These are phyloP conservation scores for Plectranthus barbatus DNA, from an alignment of 257 asterid species.

Conservation along the genomic window DNA sequence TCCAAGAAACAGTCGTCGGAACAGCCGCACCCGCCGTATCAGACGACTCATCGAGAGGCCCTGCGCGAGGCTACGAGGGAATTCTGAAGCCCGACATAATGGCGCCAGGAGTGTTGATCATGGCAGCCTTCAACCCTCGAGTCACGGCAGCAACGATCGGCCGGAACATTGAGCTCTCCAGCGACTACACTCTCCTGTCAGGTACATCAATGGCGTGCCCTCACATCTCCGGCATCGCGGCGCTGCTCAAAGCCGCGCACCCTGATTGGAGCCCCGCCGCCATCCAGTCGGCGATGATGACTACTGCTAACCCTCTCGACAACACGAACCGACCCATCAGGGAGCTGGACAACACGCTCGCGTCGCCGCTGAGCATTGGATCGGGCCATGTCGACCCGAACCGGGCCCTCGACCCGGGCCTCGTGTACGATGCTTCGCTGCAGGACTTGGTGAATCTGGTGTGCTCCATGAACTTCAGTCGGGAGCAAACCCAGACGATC, in stretches of 20 bases:
- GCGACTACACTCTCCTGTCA: slow-evolving; percentile 18
- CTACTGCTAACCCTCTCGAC: slow-evolving; percentile 31
- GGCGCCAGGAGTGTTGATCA: slow-evolving; percentile 24
- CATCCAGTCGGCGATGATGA: slow-evolving; percentile 35
- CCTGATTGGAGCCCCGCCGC: slow-evolving; percentile 36
- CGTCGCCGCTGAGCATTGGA: slow-evolving; percentile 27
- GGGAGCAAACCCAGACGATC: slow-evolving; percentile 23
- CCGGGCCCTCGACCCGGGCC: no score
- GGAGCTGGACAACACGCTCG: slow-evolving; percentile 5
- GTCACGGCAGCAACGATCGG: background rate
- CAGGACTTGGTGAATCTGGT: slow-evolving; percentile 31
- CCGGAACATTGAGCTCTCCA: slow-evolving; percentile 2
- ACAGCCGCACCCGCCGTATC: slow-evolving; percentile 21
- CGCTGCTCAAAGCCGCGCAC: slow-evolving; percentile 30
- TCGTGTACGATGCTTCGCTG: slow-evolving; percentile 20
- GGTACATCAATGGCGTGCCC: slow-evolving; percentile 44
- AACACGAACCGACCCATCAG: slow-evolving; percentile 21
- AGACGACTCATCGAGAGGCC: slow-evolving; percentile 27
- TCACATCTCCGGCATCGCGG: slow-evolving; percentile 27
- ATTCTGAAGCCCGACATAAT: slow-evolving; percentile 39
- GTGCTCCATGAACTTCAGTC: slow-evolving; percentile 32
- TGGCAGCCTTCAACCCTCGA: slow-evolving; percentile 27
- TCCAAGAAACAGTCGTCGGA: slow-evolving; percentile 28
- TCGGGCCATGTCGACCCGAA: slow-evolving; percentile 28
- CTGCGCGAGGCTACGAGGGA: slow-evolving; percentile 8